Base-by-base conservation (phyloP, 1,139 yeast genomes). In the Blastobotrys proliferans region DNA sequence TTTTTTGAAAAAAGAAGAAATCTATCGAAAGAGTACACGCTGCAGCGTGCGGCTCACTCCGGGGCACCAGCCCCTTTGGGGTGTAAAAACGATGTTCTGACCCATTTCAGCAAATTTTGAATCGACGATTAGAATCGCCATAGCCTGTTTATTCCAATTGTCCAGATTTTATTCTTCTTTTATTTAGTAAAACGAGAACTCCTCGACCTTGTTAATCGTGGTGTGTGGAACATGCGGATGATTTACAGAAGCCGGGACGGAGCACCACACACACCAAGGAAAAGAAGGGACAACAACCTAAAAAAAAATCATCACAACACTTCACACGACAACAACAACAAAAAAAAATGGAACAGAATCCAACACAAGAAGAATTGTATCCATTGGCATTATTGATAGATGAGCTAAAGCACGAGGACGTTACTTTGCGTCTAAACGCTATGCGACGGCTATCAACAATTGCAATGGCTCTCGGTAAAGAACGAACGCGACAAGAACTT, bases 371-470 rank as follows among this genome's bases (percentile, higher is more conserved):
- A 60, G 96, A 87, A 60, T 74, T 92, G 48, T 92, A 87, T 60
- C 98, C 99, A 43, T 77, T 94, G 64, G 98, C 98, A 13, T 76
- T 94, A 57, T 76, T 94, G 51, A 90, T 94, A 86, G 98, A 94
- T 63, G 99, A 94, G 67, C 76, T 94, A 63, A 84, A 85, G 64
- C 87, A 92, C 64, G 98, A 94, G 59, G 98, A 94, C 61, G 94
- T 92, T 38, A 78, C 95, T 26, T 82, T 88, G 58, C 75, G 99
- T 50, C 90, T 94, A 29, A 90, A 83, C 55, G 98, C 98, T 36
- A 90, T 92, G 95, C 85, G 85, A 57, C 81, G 94, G 55, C 73
- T 94, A 53, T 94, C 92, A 53, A 90, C 97, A 33, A 92, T 94
- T 60, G 96, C 97, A 37, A 72, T 88, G 49, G 98, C 98, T 1